A percentile compares a stretch with the other conserved stretches of the same genome.
phyloP scores from a whole-genome alignment of 208 protist genomes.

The Trypanosoma theileri region DNA sequence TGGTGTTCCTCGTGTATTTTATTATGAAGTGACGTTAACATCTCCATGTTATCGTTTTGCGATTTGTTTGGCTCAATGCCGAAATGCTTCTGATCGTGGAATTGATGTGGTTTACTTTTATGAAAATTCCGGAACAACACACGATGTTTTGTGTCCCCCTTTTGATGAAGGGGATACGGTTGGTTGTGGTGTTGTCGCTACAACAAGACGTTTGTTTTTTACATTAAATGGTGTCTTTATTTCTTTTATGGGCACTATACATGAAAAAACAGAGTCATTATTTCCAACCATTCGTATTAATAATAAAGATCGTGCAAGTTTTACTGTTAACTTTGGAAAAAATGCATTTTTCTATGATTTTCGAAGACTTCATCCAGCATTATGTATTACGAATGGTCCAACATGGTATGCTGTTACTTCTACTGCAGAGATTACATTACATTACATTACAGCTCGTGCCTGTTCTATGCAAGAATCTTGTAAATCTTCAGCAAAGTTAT shows the following conservation, averaged over 20 bases:
- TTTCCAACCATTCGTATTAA: constrained; percentile 74
- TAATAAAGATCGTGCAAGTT: constrained; percentile 40
- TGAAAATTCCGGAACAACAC: constrained; percentile 57
- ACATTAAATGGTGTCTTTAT: constrained; percentile 86
- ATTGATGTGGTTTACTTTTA: constrained; percentile 63
- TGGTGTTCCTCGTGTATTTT: constrained; percentile 76
- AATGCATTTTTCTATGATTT: constrained; percentile 79
- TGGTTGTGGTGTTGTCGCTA: constrained; percentile 78
- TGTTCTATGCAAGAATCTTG: constrained; percentile 55
- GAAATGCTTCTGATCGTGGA: not conserved
- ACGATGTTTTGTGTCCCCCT: constrained; percentile 45
- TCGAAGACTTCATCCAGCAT: constrained; percentile 68
- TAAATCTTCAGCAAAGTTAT: constrained; percentile 31
- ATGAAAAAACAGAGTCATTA: constrained; percentile 39
- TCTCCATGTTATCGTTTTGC: constrained; percentile 28
- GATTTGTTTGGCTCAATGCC: constrained; percentile 15
- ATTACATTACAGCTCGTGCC: constrained; percentile 72
- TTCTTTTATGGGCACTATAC: constrained; percentile 51
- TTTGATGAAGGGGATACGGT: constrained; percentile 78
- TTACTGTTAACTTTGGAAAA: constrained; percentile 86
- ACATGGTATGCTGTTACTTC: constrained; percentile 81
- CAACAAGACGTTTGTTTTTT: constrained; percentile 75
- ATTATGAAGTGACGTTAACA: constrained; percentile 84
- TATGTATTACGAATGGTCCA: constrained; percentile 42
- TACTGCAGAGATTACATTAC: constrained; percentile 67